phyloP scores from a whole-genome alignment of 257 asterid species.

The Nicotiana undulata region DNA sequence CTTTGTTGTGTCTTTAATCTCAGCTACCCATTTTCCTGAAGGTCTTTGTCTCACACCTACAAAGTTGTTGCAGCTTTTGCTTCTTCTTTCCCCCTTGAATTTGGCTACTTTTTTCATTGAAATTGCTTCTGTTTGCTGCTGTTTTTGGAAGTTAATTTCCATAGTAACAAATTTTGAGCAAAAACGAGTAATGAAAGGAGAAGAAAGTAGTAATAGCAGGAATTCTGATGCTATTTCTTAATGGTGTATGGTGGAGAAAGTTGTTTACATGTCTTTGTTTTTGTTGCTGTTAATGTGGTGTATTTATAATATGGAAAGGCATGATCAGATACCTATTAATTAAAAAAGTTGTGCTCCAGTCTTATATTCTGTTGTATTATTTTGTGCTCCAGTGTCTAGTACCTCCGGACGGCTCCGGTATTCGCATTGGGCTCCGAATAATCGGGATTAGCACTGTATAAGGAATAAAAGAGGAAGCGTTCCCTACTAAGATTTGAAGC shows the following conservation, averaged over 20 bases:
- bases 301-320: not conserved
- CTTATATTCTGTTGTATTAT: not conserved
- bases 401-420: too few relatives aligned
- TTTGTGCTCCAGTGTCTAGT: not conserved
- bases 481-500: too few relatives aligned
- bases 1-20: slow-evolving; percentile 70
- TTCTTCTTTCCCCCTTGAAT: slow-evolving; percentile 22
- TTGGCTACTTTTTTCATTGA: slow-evolving; percentile 21
- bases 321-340: not conserved
- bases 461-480: too few relatives aligned
- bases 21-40: slow-evolving; percentile 75
- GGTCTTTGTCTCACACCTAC: slow-evolving; percentile 69
- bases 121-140: not conserved
- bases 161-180: slow-evolving; percentile 11
- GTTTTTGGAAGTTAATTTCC: slow-evolving; percentile 53
- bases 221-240: not conserved
- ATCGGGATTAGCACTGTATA: too few relatives aligned
- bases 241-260: not conserved
- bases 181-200: too few relatives aligned
- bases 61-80: slow-evolving; percentile 24
- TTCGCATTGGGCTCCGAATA: too few relatives aligned
- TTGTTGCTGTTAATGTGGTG: not conserved
- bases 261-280: slow-evolving; percentile 11
- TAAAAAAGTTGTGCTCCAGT: not conserved
- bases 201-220: not conserved